Base-by-base conservation (phyloP, 129 eudicot species). In the Scalesia atractyloides region DNA sequence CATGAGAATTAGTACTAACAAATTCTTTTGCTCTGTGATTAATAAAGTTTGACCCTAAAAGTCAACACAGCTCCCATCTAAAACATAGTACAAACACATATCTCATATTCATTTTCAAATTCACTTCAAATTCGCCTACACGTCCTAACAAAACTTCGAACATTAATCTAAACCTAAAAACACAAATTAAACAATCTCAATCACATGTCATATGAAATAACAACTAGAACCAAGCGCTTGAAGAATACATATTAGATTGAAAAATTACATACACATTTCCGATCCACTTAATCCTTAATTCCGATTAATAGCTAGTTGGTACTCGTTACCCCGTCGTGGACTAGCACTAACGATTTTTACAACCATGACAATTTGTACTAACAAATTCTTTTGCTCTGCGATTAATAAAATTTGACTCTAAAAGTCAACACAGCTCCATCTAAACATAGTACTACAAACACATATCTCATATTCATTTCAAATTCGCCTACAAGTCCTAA, bases 361-460 rank as follows among this genome's bases (percentile, higher is more conserved):
- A 41, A 41, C 2, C 12, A 1, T 9, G 10, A 41, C 46, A 7
- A 22, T 22, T 18, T 10, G 13, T 36, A 33, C n/a, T 17, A 62
- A 36, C 47, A 4, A 36, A 8, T 14, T 34, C 24, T n/a, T 34
- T 2, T 34, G 12, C 12, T 15, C 20, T 0, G 9, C 7, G 2
- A 72, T 9, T 34, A 19, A 2, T 2, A 61, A 4, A 41, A 18
- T 9, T 65, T 64, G 18, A 39, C 79, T 14, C 9, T 20, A 74
- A 39, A 22, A 51, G 19, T 65, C 66, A 64, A 74, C n/a, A 19
- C 26, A n/a, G 14, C 12, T 15, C 24, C 3, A 63, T 8, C 65
- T 37, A 51, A 64, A 41, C 47, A 37, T 2, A 16, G 51, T 69
- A 67, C 19, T 69, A 67, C 19, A 50, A 50, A 50, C 56, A 50